Evolutionary conservation across 768 basidiomycete species (phyloP), one percentile per base, ranked within the genome.

Genomic region (Hemileccinum impolitum): DNA sequence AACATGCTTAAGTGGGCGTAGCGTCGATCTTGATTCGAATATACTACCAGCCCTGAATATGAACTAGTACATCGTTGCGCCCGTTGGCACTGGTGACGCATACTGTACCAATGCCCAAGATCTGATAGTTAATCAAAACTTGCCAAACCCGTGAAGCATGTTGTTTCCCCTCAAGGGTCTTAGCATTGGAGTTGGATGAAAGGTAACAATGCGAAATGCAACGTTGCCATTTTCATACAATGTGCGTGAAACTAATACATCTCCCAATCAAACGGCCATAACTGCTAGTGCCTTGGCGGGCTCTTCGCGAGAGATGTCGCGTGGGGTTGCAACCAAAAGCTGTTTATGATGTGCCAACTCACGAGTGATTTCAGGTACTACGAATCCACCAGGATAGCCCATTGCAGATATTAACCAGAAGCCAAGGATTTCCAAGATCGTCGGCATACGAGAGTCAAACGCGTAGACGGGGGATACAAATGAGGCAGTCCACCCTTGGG

Each of bases 321-420:
- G 44, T 19, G 56, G 55, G 2, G 55, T 62, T 23, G 62, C 68
- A n/a, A 54, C 54, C 25, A 68, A 48, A 37, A 62, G 58, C 36
- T 58, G 66, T 8, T 46, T 55, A 14, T 39, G 58, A 40, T 58
- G 54, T 21, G 19, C 52, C 35, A 26, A 38, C 18, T 68, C 66
- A 10, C 31, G 21, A 7, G 57, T 38, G 23, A 58, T 53, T 36
- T 66, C 62, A 25, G 66, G 66, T 14, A 67, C 54, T 13, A 50
- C 43, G 40, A 69, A 68, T 13, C 66, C 62, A 36, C 64, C 66
- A 3, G 62, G 52, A 32, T 73, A 57, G 0, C 65, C 68, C 73
- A 78, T 75, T 10, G 79, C 75, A 43, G 81, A 81, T 32, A 71
- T 70, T 42, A 80, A 60, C 82, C 82, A 85, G 61, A 74, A 83